Evolutionary conservation across 2,329 filamentous ascomycete species (phyloP).

Genomic region (Colletotrichum tanaceti): DNA sequence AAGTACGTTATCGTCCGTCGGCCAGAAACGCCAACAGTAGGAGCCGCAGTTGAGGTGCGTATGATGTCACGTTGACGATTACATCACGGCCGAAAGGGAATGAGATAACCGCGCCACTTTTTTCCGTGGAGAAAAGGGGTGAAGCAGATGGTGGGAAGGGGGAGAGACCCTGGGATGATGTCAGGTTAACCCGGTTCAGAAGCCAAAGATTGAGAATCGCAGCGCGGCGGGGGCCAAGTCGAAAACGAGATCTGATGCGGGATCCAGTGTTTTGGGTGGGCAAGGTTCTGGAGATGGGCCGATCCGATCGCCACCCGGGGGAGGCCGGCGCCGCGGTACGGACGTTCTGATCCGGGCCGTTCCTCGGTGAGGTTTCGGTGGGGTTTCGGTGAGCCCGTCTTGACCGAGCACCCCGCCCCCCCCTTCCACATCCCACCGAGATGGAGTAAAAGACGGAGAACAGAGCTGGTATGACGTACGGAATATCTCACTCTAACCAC

Average conservation of each 20-base stretch:
- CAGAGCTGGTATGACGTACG: slow-evolving; percentile 25
- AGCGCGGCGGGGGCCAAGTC: neutral
- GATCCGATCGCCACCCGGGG: no score
- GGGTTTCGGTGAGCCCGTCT: no score
- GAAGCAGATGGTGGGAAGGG: slow-evolving; percentile 8
- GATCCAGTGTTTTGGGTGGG: slow-evolving; percentile 17
- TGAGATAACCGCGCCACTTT: slow-evolving; percentile 38
- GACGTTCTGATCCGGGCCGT: slow-evolving; percentile 1
- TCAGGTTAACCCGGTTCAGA: neutral
- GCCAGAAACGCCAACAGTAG: neutral
- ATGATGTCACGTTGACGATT: slow-evolving; percentile 21
- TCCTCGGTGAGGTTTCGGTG: neutral
- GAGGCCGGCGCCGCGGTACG: neutral
- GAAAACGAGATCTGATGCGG: slow-evolving; percentile 1
- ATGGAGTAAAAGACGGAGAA: neutral
- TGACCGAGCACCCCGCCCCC: neutral
- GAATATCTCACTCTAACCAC: neutral
- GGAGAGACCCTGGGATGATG: slow-evolving; percentile 14
- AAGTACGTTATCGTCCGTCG: neutral
- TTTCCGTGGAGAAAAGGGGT: slow-evolving; percentile 9
- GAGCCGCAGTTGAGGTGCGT: neutral
- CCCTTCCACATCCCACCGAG: neutral
- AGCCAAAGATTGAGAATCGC: neutral
- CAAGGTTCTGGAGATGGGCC: neutral
- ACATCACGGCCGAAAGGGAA: slow-evolving; percentile 18